Evolutionary conservation across 352 stramenopile species (phyloP), one percentile per base, ranked within the genome.

Genomic region (Globisporangium nunn): DNA sequence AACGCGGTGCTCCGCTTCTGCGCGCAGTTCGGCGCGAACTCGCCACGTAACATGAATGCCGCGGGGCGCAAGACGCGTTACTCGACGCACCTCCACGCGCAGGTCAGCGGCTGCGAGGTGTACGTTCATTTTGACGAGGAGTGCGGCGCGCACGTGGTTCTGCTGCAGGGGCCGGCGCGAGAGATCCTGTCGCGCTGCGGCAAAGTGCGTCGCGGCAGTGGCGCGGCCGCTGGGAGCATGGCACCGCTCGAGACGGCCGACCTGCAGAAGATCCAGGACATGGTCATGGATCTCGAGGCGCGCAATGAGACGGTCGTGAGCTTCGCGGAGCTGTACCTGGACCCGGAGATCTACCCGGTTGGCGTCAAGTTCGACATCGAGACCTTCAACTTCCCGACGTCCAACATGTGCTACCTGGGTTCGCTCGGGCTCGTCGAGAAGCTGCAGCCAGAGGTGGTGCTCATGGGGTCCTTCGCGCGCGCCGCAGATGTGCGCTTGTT

Each of bases 71-170:
- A 68, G 56, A 62, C 61, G 23, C 63, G 69, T 12, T 78, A 62
- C 57, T 80, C 74, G 15, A 76, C 74, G 28, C 59, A 73, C 17
- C 58, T 81, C 4, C 66, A 75, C 37, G 67, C 69, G 5, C 67
- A 78, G 23, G 62, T 84, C 37, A 84, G 74, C 43, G 64, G 70
- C 4, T 84, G 74, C 41, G 70, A 81, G 44, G 67, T 84, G 28
- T 76, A 79, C 44, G 74, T 84, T 18, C 74, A 84, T 56, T 84
- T 84, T 55, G 74, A 84, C 35, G 67, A 74, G 50, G 69, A 84
- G 45, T 66, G 70, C 29, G 61, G 71, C 3, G 69, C 70, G 1
- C 70, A 84, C 17, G 71, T 84, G 4, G 74, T 84, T 31, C 53
- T 84, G 0, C 61, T 84, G 0, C 67, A 79, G 49, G 74, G 74